Evolutionary conservation across 2,329 filamentous ascomycete genomes (phyloP).

Genomic region (Diaporthe capsici): DNA sequence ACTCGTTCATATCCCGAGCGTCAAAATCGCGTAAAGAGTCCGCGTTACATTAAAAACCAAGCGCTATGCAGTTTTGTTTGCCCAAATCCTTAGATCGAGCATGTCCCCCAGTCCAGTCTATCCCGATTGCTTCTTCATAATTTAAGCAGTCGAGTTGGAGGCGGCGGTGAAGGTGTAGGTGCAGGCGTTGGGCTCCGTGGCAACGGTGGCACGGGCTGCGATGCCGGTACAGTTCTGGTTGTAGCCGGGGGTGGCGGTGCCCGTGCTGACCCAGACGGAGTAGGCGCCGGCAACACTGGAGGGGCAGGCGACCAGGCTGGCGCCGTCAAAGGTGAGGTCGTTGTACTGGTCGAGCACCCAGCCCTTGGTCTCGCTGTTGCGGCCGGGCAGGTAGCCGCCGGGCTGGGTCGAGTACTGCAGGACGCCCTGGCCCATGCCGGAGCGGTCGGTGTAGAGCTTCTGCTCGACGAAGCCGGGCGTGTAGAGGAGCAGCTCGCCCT

Average conservation of each 20-base stretch:
- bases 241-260: constrained; percentile 52
- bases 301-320: constrained; percentile 67
- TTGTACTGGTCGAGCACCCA: constrained; percentile 60
- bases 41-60: constrained; percentile 33
- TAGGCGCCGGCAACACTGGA: constrained; percentile 58
- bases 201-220: constrained; percentile 43
- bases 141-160: neutral
- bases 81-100: too few relatives aligned
- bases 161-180: constrained; percentile 26
- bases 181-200: neutral
- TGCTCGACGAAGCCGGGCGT: constrained; percentile 58
- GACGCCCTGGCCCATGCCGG: constrained; percentile 70
- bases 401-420: constrained; percentile 63
- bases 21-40: constrained; percentile 28
- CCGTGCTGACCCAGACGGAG: constrained; percentile 54
- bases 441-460: constrained; percentile 67
- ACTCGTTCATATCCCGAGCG: constrained; percentile 14
- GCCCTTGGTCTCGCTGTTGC: constrained; percentile 60
- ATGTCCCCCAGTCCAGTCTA: too few relatives aligned
- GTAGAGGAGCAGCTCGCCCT: constrained; percentile 64
- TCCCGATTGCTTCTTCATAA: too few relatives aligned
- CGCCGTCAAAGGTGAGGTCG: constrained; percentile 62
- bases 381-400: constrained; percentile 55
- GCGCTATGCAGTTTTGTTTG: constrained; percentile 19
- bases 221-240: constrained; percentile 56